Evolutionary conservation across 306 rosid species (phyloP).

Genomic region (Vigna mungo): DNA sequence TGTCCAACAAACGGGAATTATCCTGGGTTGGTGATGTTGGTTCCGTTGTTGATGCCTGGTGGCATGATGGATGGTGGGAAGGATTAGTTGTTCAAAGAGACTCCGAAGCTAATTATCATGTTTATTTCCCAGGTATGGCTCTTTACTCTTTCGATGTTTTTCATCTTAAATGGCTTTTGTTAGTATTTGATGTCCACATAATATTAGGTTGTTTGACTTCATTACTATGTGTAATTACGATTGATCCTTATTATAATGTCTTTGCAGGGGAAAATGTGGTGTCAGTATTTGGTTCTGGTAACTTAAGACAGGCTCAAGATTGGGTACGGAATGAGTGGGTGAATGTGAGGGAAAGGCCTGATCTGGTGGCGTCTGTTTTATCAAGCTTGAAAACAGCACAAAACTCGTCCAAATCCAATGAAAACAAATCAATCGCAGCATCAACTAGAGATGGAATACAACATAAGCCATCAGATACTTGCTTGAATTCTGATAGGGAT

Average conservation of each 20-base stretch:
- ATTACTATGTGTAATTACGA: not conserved
- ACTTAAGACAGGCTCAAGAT: conserved; percentile 74
- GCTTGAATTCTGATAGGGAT: conserved; percentile 35
- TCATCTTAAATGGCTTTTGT: not conserved
- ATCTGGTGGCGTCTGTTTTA: conserved; percentile 55
- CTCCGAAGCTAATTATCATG: conserved; percentile 53
- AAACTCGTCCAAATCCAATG: conserved; percentile 25
- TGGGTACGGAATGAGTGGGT: conserved; percentile 79
- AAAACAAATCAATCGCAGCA: conserved; percentile 40
- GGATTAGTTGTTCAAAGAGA: conserved; percentile 72
- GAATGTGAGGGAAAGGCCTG: conserved; percentile 62
- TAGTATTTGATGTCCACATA: not conserved
- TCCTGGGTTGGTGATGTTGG: conserved; percentile 59
- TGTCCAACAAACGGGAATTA: conserved; percentile 42
- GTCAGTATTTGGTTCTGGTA: conserved; percentile 47
- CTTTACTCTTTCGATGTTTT: not conserved
- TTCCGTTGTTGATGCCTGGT: conserved; percentile 79
- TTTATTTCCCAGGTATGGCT: conserved; percentile 79
- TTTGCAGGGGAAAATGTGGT: conserved; percentile 71
- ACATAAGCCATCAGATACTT: conserved; percentile 40
- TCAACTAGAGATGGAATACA: conserved; percentile 40
- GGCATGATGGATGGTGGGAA: conserved; percentile 99
- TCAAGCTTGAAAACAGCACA: conserved; percentile 42
- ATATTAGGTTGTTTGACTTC: not conserved
- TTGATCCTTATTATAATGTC: not conserved